phyloP scores from a whole-genome alignment of 2,329 filamentous ascomycete genomes.

The Camillea tinctor region DNA sequence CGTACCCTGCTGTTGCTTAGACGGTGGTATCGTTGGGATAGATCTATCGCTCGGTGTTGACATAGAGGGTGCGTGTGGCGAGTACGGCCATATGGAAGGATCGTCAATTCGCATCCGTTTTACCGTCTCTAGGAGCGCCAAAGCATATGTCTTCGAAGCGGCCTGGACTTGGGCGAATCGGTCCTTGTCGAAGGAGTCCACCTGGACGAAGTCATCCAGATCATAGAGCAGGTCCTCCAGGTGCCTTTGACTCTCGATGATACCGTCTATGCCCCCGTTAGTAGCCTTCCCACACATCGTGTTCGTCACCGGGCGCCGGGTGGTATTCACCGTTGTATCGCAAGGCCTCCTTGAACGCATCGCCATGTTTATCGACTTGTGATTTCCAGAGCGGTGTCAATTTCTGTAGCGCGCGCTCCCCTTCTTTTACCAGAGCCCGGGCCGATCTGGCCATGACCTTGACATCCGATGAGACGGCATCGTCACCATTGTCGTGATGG shows the following conservation, averaged over 20 bases:
- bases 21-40: constrained; percentile 6
- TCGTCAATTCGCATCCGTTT: constrained; percentile 33
- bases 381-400: constrained; percentile 39
- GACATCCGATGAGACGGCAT: constrained; percentile 22
- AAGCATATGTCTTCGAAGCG: constrained; percentile 40
- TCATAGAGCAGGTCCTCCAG: constrained; percentile 44
- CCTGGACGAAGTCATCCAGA: constrained; percentile 42
- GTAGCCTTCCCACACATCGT: constrained; percentile 3
- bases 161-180: constrained; percentile 39
- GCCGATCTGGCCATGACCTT: constrained; percentile 38
- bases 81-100: constrained; percentile 4
- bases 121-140: constrained; percentile 38
- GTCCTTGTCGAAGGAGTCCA: constrained; percentile 36
- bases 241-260: constrained; percentile 25
- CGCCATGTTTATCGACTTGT: constrained; percentile 37
- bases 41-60: constrained; percentile 27
- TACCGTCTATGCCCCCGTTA: constrained; percentile 18
- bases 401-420: constrained; percentile 38
- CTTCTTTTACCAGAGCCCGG: constrained; percentile 36
- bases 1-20: constrained; percentile 7
- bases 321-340: constrained; percentile 34
- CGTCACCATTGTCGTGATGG: constrained; percentile 18
- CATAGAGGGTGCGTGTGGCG: constrained; percentile 20
- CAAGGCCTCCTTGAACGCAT: constrained; percentile 36
- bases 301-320: neutral